Evolutionary conservation across 371 early-diverging fungal species (phyloP).

Genomic region (Nematocida parisii): DNA sequence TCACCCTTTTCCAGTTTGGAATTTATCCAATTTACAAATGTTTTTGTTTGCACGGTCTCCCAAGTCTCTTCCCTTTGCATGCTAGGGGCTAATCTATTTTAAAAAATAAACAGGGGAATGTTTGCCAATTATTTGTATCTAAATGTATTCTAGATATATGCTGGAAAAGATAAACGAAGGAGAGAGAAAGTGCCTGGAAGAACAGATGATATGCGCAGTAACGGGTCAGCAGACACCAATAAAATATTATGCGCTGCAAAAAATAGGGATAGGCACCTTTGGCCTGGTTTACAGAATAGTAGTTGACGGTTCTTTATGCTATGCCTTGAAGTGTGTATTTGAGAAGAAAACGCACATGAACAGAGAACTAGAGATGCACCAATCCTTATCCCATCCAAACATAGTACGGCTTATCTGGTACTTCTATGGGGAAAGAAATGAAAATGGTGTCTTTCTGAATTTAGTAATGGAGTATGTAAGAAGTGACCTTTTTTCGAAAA

Average conservation of each 20-base stretch:
- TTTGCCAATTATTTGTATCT: constrained; percentile 54
- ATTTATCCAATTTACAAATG: constrained; percentile 80
- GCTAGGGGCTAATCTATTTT: constrained; percentile 44
- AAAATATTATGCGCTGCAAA: constrained; percentile 35
- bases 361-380: constrained; percentile 64
- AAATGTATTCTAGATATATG: background rate
- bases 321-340: constrained; percentile 67
- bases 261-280: constrained; percentile 68
- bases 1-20: constrained; percentile 75
- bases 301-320: constrained; percentile 17
- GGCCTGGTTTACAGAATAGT: constrained; percentile 63
- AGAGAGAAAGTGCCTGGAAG: constrained; percentile 25
- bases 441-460: constrained; percentile 61
- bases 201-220: background rate
- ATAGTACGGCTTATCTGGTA: constrained; percentile 61
- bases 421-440: constrained; percentile 47
- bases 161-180: background rate
- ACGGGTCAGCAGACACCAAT: constrained; percentile 17
- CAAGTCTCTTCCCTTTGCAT: constrained; percentile 64
- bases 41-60: constrained; percentile 74
- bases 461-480: constrained; percentile 62
- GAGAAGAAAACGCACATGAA: constrained; percentile 62
- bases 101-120: constrained; percentile 57
- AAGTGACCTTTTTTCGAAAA: constrained; percentile 48
- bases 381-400: constrained; percentile 51